Percentiles rank a stretch among this genome's conserved stretches.
These are phyloP conservation scores for Pseudogymnoascus sp. DNA, from an alignment of 2,329 filamentous ascomycete genomes.

Conservation along the genomic window DNA sequence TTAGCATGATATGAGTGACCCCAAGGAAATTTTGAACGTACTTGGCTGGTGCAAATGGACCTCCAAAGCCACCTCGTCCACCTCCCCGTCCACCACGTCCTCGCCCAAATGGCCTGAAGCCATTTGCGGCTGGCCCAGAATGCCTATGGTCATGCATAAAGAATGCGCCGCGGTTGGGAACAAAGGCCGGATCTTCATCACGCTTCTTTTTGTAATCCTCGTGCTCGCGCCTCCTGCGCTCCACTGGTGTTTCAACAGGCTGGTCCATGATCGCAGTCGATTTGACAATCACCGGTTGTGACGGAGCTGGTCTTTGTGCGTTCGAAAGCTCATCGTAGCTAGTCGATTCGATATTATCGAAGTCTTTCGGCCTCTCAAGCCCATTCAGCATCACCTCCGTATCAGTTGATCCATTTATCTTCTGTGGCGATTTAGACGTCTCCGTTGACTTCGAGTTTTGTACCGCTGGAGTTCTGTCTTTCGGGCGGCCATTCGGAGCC, in stretches of 20 bases:
- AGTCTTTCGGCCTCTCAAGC: conserved; percentile 23
- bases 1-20: conserved; percentile 20
- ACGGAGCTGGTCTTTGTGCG: neutral
- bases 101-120: conserved; percentile 64
- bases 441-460: conserved; percentile 27
- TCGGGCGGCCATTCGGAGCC: conserved; percentile 25
- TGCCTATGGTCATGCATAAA: conserved; percentile 94
- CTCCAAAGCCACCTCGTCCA: conserved; percentile 49
- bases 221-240: conserved; percentile 73
- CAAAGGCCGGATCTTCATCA: conserved; percentile 84
- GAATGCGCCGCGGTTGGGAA: conserved; percentile 88
- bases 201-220: conserved; percentile 84
- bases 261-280: conserved; percentile 34
- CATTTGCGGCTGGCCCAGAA: conserved; percentile 67
- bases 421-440: conserved; percentile 30
- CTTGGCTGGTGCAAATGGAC: conserved; percentile 53
- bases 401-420: conserved; percentile 36
- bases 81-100: conserved; percentile 55
- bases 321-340: conserved; percentile 4
- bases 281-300: conserved; percentile 23
- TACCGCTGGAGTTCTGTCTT: conserved; percentile 23
- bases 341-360: conserved; percentile 11
- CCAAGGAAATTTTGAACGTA: conserved; percentile 37
- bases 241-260: conserved; percentile 50
- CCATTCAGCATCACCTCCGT: conserved; percentile 53